These are phyloP conservation scores for Aethionema arabicum DNA, from an alignment of 345 rosid species.

Conservation along the genomic window DNA sequence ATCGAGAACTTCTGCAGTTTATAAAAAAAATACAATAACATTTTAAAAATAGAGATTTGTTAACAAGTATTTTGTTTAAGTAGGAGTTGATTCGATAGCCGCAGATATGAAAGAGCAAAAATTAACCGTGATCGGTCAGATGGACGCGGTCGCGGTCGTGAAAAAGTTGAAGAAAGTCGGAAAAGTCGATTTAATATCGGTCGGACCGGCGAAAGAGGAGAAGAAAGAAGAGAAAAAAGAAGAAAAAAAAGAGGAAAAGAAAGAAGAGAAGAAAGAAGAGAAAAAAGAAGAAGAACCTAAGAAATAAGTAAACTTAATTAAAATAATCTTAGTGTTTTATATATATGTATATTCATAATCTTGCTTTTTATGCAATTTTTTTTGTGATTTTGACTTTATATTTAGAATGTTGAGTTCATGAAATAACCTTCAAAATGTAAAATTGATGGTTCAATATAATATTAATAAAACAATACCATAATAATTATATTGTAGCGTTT, in stretches of 20 bases:
- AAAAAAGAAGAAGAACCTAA: constrained; percentile 38
- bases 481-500: no score
- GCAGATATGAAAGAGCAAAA: constrained; percentile 91
- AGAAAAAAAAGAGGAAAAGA: constrained; percentile 55
- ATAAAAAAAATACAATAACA: no score
- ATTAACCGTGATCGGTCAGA: constrained; percentile 75
- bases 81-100: constrained; percentile 90
- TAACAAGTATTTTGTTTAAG: neutral
- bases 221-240: constrained; percentile 81
- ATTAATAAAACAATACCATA: no score
- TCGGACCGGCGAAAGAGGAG: constrained; percentile 93
- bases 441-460: no score
- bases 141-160: constrained; percentile 84
- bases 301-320: constrained; percentile 34
- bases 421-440: no score
- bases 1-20: no score
- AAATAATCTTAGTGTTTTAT: no score
- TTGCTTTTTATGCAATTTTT: no score
- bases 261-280: constrained; percentile 54
- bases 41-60: no score
- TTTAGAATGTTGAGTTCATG: no score
- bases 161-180: constrained; percentile 93
- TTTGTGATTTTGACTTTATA: no score
- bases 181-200: constrained; percentile 82
- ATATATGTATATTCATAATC: no score